These are phyloP conservation scores for Euphorbia schlechtendalii DNA, from an alignment of 441 rosid species.

Conservation along the genomic window DNA sequence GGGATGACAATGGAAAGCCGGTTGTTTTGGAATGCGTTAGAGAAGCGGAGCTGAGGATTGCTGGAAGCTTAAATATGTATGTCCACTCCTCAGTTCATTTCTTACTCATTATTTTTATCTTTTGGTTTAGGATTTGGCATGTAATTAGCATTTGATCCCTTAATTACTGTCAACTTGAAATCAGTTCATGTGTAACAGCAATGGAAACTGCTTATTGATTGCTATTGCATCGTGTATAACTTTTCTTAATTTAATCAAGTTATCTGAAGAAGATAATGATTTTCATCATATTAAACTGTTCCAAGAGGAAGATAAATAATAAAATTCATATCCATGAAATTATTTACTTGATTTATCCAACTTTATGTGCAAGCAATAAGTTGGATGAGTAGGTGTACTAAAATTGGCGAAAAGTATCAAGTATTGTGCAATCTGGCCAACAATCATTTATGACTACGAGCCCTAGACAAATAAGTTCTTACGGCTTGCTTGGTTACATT, in stretches of 20 bases:
- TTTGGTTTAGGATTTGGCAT: background rate
- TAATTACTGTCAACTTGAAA: background rate
- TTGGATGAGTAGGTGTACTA: too few relatives aligned
- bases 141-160: background rate
- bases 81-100: background rate
- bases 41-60: constrained; percentile 84
- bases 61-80: constrained; percentile 67
- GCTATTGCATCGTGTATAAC: background rate
- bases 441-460: background rate
- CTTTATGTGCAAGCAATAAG: background rate
- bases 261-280: background rate
- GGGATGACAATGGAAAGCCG: constrained; percentile 94
- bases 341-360: too few relatives aligned
- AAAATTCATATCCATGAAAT: too few relatives aligned
- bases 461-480: background rate
- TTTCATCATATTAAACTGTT: background rate
- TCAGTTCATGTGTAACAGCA: background rate
- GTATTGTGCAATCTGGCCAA: background rate
- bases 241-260: background rate
- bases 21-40: constrained; percentile 82
- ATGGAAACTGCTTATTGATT: background rate
- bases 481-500: too few relatives aligned
- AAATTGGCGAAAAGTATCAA: background rate
- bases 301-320: too few relatives aligned
- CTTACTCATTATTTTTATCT: background rate